Conservation (phyloP, 2,329 filamentous ascomycete genomes). For the Claviceps capensis region DNA sequence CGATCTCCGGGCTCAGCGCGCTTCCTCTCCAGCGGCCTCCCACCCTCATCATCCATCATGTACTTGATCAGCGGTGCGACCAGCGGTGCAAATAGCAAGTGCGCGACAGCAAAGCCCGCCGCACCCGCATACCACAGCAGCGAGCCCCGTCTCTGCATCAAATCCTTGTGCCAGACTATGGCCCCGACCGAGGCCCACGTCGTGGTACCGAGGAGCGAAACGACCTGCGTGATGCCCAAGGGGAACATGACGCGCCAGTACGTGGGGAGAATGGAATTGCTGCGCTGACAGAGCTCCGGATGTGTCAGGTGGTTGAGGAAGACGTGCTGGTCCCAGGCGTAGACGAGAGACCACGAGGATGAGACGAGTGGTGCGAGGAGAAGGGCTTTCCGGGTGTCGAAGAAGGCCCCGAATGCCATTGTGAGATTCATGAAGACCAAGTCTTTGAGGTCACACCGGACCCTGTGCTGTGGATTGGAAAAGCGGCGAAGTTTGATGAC, state of each 20-base stretch:
- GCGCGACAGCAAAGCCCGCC: slow-evolving; percentile 17
- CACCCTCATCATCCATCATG: slow-evolving; percentile 15
- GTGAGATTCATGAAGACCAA: neutral
- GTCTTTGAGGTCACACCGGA: neutral
- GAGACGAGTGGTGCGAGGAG: slow-evolving; percentile 31
- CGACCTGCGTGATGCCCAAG: slow-evolving; percentile 19
- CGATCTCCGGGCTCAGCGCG: slow-evolving; percentile 8
- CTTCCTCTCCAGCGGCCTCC: slow-evolving; percentile 6
- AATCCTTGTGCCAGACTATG: slow-evolving; percentile 11
- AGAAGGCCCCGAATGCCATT: slow-evolving; percentile 25
- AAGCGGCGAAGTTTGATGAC: no score
- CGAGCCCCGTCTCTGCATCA: slow-evolving; percentile 14
- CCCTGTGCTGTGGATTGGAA: neutral
- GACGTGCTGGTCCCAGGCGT: slow-evolving; percentile 29
- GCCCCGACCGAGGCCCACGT: slow-evolving; percentile 15
- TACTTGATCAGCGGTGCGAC: slow-evolving; percentile 19
- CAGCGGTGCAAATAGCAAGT: slow-evolving; percentile 20
- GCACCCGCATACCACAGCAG: slow-evolving; percentile 19
- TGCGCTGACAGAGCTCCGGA: slow-evolving; percentile 14
- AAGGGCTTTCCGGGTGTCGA: slow-evolving; percentile 23
- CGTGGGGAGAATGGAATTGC: slow-evolving; percentile 24
- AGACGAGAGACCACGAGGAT: slow-evolving; percentile 32
- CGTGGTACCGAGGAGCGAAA: slow-evolving; percentile 22
- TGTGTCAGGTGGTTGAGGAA: slow-evolving; percentile 26
- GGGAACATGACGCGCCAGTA: slow-evolving; percentile 30